Base-by-base conservation (phyloP, 495 filamentous ascomycete species). In the Podospora pseudopauciseta region DNA sequence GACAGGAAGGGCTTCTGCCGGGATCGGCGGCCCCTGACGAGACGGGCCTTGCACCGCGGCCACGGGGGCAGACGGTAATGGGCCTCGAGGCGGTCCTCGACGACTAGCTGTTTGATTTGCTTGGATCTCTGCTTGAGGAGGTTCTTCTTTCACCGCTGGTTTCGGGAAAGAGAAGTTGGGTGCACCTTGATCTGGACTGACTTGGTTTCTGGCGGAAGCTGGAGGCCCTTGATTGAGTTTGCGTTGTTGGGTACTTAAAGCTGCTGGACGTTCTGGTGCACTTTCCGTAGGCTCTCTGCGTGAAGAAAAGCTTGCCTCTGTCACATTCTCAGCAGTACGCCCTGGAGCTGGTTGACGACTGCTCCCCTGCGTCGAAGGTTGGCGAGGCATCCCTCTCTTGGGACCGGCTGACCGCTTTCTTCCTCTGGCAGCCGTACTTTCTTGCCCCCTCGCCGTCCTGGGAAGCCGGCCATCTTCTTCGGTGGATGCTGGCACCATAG, bases 121-220 rank as follows among this genome's bases (percentile, higher is more conserved):
- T 44, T 54, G 63, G 49, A 39, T 57, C 23, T 26, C 59, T 15
- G n/a, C 5, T 53, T n/a, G 19, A 19, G n/a, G 16, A 16, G 54
- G 18, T 34, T 53, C 26, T 26, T 63, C 16, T 15, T 34, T 20
- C 28, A 20, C 28, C 7, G 26, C 19, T 0, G 59, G 59, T 20
- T 56, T 58, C n/a, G 59, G 54, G 5, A 64, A 49, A 39, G 68
- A 63, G 18, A 64, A 66, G 64, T 55, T 67, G 23, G 68, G 60
- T 23, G 44, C 57, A 30, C 34, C 20, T 32, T 60, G 32, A 16
- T 18, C 23, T 32, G 13, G 67, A 59, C 30, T 66, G 63, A n/a
- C 27, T 39, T 56, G 28, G 39, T n/a, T 5, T 18, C 27, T n/a
- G 18, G 26, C 15, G 57, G 65, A 18, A 53, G 65, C 16, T 54